These are phyloP conservation scores for Astraeus odoratus DNA, from an alignment of 768 basidiomycete species.

Conservation along the genomic window DNA sequence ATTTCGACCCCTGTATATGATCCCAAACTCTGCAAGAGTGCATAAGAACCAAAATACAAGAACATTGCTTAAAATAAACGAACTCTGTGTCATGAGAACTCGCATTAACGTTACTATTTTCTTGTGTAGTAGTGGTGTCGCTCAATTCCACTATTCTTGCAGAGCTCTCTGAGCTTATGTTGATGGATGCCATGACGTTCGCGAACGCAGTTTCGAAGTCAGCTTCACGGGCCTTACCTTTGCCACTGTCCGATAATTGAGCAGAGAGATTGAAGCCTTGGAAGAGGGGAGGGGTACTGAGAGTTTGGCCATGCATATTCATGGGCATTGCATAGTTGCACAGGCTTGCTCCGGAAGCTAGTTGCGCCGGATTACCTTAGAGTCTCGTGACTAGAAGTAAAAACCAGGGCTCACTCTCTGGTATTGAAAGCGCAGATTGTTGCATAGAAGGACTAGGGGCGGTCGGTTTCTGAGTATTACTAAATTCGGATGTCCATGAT, in stretches of 20 bases:
- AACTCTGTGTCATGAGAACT: constrained; percentile 50
- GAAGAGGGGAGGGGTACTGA: constrained; percentile 30
- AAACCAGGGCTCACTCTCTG: not conserved
- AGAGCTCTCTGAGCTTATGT: constrained; percentile 35
- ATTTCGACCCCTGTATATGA: constrained; percentile 48
- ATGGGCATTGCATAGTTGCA: constrained; percentile 22
- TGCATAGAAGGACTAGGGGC: constrained; percentile 26
- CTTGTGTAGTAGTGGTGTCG: constrained; percentile 32
- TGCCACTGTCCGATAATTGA: constrained; percentile 44
- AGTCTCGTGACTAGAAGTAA: not conserved
- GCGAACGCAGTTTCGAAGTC: constrained; percentile 87
- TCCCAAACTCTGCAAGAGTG: constrained; percentile 49
- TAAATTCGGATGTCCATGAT: constrained; percentile 59
- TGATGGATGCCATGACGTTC: constrained; percentile 38
- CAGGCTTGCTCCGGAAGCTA: not conserved
- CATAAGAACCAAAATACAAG: constrained; percentile 3
- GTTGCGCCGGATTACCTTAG: too few species aligned
- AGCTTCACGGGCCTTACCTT: constrained; percentile 71
- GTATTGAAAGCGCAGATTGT: constrained; percentile 1
- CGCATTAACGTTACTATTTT: constrained; percentile 19
- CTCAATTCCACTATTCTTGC: constrained; percentile 49
- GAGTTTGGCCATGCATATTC: constrained; percentile 25
- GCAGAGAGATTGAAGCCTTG: constrained; percentile 22
- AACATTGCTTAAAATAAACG: constrained; percentile 12
- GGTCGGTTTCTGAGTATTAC: constrained; percentile 19